Evolutionary conservation across 257 asterid species (phyloP).

Genomic region (Phtheirospermum japonicum): DNA sequence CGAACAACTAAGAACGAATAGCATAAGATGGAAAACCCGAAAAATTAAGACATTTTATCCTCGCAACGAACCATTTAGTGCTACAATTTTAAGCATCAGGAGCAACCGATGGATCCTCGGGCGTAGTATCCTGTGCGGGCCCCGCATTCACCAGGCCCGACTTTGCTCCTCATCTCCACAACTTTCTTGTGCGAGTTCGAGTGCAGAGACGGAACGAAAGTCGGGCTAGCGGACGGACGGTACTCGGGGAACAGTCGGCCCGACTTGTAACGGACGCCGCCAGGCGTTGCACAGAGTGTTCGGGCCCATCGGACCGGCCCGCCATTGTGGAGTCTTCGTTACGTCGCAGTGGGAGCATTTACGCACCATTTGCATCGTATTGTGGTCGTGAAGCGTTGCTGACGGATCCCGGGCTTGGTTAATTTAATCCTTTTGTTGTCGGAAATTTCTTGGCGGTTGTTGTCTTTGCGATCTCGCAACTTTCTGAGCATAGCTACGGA

Average conservation of each 20-base stretch:
- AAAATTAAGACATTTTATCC: not conserved
- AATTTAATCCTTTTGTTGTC: conserved; percentile 54
- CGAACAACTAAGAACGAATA: conserved; percentile 12
- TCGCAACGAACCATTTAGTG: not conserved
- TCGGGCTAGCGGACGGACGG: conserved; percentile 63
- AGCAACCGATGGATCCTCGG: conserved; percentile 4
- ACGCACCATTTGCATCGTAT: conserved; percentile 22
- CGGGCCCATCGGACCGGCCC: conserved; percentile 68
- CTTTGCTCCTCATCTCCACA: conserved; percentile 47
- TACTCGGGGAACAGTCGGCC: conserved; percentile 59
- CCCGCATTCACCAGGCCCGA: conserved; percentile 17
- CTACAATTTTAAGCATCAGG: not conserved
- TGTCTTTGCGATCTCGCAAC: no score
- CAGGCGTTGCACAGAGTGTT: conserved; percentile 65
- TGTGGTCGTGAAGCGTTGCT: conserved; percentile 1
- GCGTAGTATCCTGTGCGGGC: not conserved
- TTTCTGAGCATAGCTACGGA: no score
- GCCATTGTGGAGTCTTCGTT: conserved; percentile 63
- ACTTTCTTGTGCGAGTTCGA: conserved; percentile 71
- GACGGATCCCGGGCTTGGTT: conserved; percentile 24
- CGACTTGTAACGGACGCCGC: conserved; percentile 60
- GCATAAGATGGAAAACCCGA: not conserved
- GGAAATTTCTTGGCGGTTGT: no score
- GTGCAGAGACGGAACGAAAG: conserved; percentile 52
- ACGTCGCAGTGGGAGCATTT: conserved; percentile 59